Base-by-base conservation (phyloP, 441 rosid species). In the Euphorbia celastroides region DNA sequence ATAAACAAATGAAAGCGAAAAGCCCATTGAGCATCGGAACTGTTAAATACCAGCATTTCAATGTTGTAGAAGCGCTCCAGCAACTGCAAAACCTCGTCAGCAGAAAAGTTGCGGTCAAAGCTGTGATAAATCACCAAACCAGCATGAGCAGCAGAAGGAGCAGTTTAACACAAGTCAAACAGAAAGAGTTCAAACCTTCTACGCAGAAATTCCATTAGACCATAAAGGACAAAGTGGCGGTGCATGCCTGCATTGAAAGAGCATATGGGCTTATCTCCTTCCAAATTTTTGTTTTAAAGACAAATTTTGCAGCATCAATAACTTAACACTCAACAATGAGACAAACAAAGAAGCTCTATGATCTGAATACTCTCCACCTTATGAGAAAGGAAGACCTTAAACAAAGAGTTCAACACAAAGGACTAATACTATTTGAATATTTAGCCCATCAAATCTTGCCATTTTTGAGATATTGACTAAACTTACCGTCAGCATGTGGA, bases 21-120 rank as follows among this genome's bases (percentile, higher is more conserved):
- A n/a, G n/a, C n/a, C n/a, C n/a, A n/a, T n/a, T n/a, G n/a, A n/a
- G n/a, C n/a, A n/a, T n/a, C n/a, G n/a, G n/a, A n/a, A 46, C 19
- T 20, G 72, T 48, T 27, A 70, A 60, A 14, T 83, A 94, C 99
- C 96, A 91, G 92, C 93, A 94, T 79, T 23, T 91, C 99, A 12
- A 94, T 70, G 85, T 89, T 91, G 79, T 89, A 94, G 83, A 94
- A 94, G 60, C 96, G 92, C 59, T 88, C 92, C 65, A 94, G 78
- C 83, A 94, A 77, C 80, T 87, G 97, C 73, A 89, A 72, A 81
- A 94, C 97, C 82, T 94, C 97, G 54, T 92, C 89, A 0, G 97
- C 80, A 59, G 99, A 80, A 79, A 94, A 94, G 68, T 83, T 77
- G 12, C 96, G 81, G 66, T 88, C 94, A 70, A 92, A 90, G 77